Percentiles rank a stretch among this genome's conserved stretches.
Conservation (phyloP, 129 eudicot species). For the Lonicera japonica region DNA sequence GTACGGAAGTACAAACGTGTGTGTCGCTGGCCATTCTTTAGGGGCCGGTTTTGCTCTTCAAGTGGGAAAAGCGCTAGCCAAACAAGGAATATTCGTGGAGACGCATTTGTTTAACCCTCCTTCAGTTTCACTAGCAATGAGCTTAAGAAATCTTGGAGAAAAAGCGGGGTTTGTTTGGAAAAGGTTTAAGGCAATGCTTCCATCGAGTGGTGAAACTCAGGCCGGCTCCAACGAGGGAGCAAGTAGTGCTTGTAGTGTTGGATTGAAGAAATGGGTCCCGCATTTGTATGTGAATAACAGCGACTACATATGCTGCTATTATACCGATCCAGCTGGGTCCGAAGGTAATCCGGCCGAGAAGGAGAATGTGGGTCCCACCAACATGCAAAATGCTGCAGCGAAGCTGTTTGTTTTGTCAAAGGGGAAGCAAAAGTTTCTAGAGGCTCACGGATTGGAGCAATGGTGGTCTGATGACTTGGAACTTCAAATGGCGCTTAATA, state of each 20-base stretch:
- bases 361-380: conserved; percentile 50
- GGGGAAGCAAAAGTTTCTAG: conserved; percentile 85
- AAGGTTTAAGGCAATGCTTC: conserved; percentile 61
- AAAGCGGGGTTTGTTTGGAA: conserved; percentile 73
- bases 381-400: conserved; percentile 24
- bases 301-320: conserved; percentile 84
- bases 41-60: conserved; percentile 98
- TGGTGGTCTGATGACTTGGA: conserved; percentile 99
- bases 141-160: conserved; percentile 66
- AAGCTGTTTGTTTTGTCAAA: conserved; percentile 80
- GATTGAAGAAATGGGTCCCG: conserved; percentile 72
- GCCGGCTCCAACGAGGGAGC: conserved; percentile 1
- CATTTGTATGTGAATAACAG: conserved; percentile 88
- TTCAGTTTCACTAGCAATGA: conserved; percentile 76
- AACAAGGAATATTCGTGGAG: conserved; percentile 74
- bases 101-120: conserved; percentile 97
- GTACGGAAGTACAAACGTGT: conserved; percentile 72
- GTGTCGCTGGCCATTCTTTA: conserved; percentile 83
- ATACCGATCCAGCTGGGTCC: conserved; percentile 43
- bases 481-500: conserved; percentile 58
- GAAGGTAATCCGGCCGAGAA: conserved; percentile 31
- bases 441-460: conserved; percentile 91
- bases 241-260: conserved; percentile 4
- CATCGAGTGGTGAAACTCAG: conserved; percentile 25
- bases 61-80: conserved; percentile 81